These are phyloP conservation scores for Aspergillus conjunctus DNA, from an alignment of 495 filamentous ascomycete species.

Conservation along the genomic window DNA sequence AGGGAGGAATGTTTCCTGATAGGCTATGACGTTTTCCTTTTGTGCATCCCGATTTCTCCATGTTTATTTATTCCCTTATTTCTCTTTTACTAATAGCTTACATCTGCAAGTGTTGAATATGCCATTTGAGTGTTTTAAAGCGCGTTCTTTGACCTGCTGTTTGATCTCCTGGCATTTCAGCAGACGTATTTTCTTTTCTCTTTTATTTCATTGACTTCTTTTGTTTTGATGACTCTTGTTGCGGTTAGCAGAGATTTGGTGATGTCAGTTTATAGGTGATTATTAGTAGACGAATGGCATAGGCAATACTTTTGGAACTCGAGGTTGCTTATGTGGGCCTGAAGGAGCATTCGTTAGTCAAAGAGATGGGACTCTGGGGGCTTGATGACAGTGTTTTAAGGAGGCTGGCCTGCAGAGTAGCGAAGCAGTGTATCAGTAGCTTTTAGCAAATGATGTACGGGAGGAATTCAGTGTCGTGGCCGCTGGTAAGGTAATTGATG, in stretches of 20 bases:
- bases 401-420: too few species aligned
- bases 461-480: too few species aligned
- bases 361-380: too few species aligned
- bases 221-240: conserved; percentile 2
- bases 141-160: conserved; percentile 26
- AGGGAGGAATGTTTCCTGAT: conserved; percentile 39
- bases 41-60: conserved; percentile 29
- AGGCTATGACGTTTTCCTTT: conserved; percentile 38
- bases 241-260: conserved; percentile 13
- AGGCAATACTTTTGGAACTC: conserved; percentile 11
- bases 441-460: too few species aligned
- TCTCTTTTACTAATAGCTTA: conserved; percentile 35
- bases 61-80: conserved; percentile 12
- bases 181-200: conserved; percentile 33
- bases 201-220: conserved; percentile 25
- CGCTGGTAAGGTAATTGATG: too few species aligned
- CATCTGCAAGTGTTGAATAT: conserved; percentile 27
- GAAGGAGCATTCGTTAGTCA: background rate
- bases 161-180: conserved; percentile 30
- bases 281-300: conserved; percentile 21
- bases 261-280: conserved; percentile 5
- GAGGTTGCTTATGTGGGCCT: background rate
- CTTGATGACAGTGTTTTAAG: too few species aligned
- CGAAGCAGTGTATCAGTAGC: too few species aligned
- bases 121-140: conserved; percentile 36